These are phyloP conservation scores for Clonostachys rhizophaga DNA, from an alignment of 2,329 filamentous ascomycete genomes.

Conservation along the genomic window DNA sequence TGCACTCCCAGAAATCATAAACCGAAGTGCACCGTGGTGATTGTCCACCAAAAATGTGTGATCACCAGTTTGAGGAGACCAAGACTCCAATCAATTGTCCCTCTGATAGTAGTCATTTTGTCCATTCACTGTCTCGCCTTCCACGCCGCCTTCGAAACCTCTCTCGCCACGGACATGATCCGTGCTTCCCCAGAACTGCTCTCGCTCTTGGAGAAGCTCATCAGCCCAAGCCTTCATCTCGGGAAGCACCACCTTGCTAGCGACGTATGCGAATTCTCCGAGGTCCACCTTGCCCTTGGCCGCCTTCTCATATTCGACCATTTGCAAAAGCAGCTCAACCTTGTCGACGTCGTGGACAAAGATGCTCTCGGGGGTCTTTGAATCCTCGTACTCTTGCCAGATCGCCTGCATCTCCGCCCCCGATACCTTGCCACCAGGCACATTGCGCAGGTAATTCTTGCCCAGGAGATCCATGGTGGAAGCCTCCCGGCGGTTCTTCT, in stretches of 20 bases:
- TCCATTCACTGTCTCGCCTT: constrained; percentile 25
- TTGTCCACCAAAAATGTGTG: no score
- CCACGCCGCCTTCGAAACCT: constrained; percentile 29
- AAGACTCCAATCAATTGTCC: constrained; percentile 3
- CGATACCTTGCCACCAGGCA: constrained; percentile 60
- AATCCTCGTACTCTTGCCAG: constrained; percentile 96
- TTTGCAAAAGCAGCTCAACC: constrained; percentile 90
- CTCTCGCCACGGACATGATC: constrained; percentile 40
- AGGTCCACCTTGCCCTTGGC: constrained; percentile 66
- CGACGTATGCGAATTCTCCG: constrained; percentile 81
- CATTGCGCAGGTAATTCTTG: constrained; percentile 64
- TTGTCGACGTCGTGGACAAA: constrained; percentile 98
- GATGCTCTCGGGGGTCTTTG: constrained; percentile 73
- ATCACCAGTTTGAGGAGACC: no score
- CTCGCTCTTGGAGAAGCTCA: constrained; percentile 71
- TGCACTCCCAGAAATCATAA: no score
- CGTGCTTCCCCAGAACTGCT: constrained; percentile 62
- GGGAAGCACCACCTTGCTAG: constrained; percentile 64
- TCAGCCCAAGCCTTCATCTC: constrained; percentile 80
- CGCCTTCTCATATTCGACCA: constrained; percentile 89
- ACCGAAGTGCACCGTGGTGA: no score
- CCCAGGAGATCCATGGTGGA: constrained; percentile 92
- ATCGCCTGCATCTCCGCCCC: constrained; percentile 70
- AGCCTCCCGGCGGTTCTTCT: constrained; percentile 85
- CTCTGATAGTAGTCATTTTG: constrained; percentile 46